Evolutionary conservation across 805 yeast species (phyloP).

Genomic region (Hagleromyces aurorensis): DNA sequence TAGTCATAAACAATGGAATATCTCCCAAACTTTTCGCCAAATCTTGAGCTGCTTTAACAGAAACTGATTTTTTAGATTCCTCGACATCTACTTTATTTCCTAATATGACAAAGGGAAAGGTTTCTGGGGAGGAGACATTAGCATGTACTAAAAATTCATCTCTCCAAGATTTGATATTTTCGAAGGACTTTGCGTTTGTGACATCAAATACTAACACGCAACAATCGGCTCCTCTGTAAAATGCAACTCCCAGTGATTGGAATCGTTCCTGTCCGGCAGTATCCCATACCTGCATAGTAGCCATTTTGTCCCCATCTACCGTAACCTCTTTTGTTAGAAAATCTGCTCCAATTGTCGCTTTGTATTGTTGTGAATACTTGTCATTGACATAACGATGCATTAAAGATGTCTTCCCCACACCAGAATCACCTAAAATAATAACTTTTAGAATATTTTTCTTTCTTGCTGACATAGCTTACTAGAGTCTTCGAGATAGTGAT

Average conservation of each 20-base stretch:
- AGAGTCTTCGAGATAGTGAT: too few relatives aligned
- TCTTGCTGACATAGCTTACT: conserved; percentile 33
- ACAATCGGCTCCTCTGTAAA: conserved; percentile 96
- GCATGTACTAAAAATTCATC: conserved; percentile 94
- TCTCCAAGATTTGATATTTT: conserved; percentile 82
- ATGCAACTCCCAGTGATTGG: conserved; percentile 94
- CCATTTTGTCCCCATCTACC: conserved; percentile 59
- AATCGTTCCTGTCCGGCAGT: conserved; percentile 98
- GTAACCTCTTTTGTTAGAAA: conserved; percentile 84
- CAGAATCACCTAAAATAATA: conserved; percentile 92
- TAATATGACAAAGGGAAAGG: conserved; percentile 89
- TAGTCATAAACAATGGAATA: conserved; percentile 91
- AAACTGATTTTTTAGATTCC: conserved; percentile 72
- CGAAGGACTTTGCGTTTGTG: conserved; percentile 88
- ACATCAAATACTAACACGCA: conserved; percentile 95
- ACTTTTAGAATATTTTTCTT: conserved; percentile 76
- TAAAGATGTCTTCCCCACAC: conserved; percentile 93
- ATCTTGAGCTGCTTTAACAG: conserved; percentile 52
- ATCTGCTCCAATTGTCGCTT: conserved; percentile 97
- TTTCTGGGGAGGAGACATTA: conserved; percentile 86
- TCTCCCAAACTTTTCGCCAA: conserved; percentile 61
- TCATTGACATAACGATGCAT: conserved; percentile 97
- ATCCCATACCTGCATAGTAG: conserved; percentile 81
- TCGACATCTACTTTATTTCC: conserved; percentile 96
- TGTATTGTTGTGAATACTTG: conserved; percentile 90